Evolutionary conservation across 345 rosid genomes (phyloP).

Genomic region (Barbarea vulgaris): DNA sequence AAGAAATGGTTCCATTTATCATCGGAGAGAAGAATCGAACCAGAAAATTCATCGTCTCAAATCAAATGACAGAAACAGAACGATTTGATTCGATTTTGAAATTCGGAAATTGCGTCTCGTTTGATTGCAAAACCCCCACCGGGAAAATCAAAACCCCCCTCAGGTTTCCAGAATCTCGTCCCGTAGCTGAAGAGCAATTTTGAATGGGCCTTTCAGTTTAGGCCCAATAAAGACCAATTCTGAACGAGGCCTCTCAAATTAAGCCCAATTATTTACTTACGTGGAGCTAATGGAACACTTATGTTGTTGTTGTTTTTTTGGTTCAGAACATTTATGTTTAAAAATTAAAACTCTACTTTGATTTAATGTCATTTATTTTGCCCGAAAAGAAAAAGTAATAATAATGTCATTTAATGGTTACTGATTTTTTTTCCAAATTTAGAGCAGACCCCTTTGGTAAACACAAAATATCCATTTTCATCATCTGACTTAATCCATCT

Average conservation of each 20-base stretch:
- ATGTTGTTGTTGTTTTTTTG: too few relatives aligned
- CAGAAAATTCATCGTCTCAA: constrained; percentile 44
- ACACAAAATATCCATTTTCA: too few relatives aligned
- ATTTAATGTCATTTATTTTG: too few relatives aligned
- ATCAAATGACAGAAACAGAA: constrained; percentile 1
- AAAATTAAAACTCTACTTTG: too few relatives aligned
- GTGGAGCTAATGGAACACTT: not conserved
- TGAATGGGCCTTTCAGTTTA: not conserved
- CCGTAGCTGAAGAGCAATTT: not conserved
- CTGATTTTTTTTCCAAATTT: too few relatives aligned
- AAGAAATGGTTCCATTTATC: not conserved
- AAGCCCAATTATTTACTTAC: not conserved
- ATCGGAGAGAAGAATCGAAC: constrained; percentile 1
- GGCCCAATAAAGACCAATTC: not conserved
- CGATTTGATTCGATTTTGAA: not conserved
- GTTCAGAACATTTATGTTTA: too few relatives aligned
- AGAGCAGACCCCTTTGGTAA: too few relatives aligned
- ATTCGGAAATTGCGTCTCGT: not conserved
- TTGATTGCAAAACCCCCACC: constrained; percentile 3
- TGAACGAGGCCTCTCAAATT: not conserved
- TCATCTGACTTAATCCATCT: too few relatives aligned
- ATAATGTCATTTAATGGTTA: too few relatives aligned
- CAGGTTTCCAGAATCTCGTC: not conserved
- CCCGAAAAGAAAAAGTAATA: too few relatives aligned
- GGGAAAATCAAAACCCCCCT: not conserved